These are phyloP conservation scores for Linnemannia exigua DNA, from an alignment of 192 early-diverging fungal species.

Conservation along the genomic window DNA sequence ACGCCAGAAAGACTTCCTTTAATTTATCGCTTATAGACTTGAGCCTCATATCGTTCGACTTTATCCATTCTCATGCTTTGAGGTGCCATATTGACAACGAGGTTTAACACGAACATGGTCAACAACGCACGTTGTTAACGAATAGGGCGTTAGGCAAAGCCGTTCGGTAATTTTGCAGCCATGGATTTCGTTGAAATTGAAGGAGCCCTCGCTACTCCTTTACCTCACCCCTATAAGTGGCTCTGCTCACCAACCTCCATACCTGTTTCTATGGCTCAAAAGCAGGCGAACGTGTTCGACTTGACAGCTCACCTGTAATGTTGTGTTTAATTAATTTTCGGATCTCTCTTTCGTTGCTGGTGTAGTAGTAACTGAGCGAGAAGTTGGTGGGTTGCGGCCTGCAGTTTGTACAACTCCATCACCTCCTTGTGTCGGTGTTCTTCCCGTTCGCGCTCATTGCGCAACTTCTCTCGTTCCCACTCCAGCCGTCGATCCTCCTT, in stretches of 20 bases:
- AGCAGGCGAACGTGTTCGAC: not conserved
- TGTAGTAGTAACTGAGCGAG: not conserved
- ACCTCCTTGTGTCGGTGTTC: conserved; percentile 4
- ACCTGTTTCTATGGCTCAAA: conserved; percentile 19
- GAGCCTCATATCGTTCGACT: not conserved
- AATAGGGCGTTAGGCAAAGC: not conserved
- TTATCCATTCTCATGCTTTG: not conserved
- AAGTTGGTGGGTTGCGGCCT: not conserved
- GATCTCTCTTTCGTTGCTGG: not conserved
- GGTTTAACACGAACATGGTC: not conserved
- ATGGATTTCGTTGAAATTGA: not conserved
- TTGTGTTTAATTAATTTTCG: not conserved
- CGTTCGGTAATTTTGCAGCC: not conserved
- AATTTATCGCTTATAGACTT: not conserved
- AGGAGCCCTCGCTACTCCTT: not conserved
- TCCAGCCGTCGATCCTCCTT: not conserved
- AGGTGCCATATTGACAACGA: not conserved
- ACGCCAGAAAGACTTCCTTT: no score
- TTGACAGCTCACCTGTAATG: not conserved
- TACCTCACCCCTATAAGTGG: conserved; percentile 6
- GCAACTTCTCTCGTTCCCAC: not conserved
- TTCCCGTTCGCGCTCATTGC: no score
- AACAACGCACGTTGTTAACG: not conserved
- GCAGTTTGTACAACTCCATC: not conserved
- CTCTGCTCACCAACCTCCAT: conserved; percentile 19